Conservation (phyloP, 148 eudicot species). For the Gaultheria prostrata region DNA sequence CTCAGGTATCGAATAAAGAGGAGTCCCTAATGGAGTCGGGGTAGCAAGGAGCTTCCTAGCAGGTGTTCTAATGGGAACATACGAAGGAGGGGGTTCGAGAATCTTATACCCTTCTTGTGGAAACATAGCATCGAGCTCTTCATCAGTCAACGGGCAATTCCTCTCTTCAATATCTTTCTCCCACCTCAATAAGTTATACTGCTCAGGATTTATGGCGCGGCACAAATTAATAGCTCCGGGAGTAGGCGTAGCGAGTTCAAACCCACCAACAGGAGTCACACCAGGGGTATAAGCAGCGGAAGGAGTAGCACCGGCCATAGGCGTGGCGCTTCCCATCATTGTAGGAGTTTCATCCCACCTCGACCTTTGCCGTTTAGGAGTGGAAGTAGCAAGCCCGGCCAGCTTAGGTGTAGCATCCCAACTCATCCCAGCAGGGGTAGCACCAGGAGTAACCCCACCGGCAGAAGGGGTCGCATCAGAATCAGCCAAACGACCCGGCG, state of each 20-base stretch:
- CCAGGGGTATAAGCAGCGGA: constrained; percentile 83
- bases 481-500: constrained; percentile 82
- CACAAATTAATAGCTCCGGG: constrained; percentile 69
- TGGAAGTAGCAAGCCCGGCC: constrained; percentile 76
- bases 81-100: constrained; percentile 87
- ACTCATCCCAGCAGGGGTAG: constrained; percentile 88
- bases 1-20: constrained; percentile 77
- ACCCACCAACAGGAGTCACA: constrained; percentile 79
- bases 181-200: constrained; percentile 87
- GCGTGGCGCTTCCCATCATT: constrained; percentile 92
- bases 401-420: constrained; percentile 96
- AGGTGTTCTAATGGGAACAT: constrained; percentile 90
- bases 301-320: constrained; percentile 75
- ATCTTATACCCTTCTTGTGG: constrained; percentile 90
- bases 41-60: constrained; percentile 98
- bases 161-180: constrained; percentile 94
- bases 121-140: constrained; percentile 92
- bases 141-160: constrained; percentile 90
- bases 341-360: constrained; percentile 99
- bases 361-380: constrained; percentile 88
- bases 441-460: constrained; percentile 88
- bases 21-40: constrained; percentile 83
- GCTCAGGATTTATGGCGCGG: constrained; percentile 79
- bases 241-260: constrained; percentile 81
- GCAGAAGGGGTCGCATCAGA: constrained; percentile 85